Conservation (phyloP, 202 grass and related monocot genomes). For the Bolboschoenoplectus hybrid region DNA sequence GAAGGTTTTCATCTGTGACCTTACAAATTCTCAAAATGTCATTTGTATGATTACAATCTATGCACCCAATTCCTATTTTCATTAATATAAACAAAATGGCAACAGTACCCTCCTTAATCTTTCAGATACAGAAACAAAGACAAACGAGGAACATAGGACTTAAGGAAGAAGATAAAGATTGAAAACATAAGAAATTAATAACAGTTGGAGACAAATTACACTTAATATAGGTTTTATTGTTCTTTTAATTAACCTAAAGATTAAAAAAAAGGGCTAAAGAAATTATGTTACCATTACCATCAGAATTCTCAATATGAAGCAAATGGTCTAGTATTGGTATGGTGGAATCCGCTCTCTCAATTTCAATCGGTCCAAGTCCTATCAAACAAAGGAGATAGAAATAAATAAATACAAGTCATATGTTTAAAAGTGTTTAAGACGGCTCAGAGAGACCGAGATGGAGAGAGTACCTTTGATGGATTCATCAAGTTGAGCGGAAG, state of each 20-base stretch:
- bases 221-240: constrained; percentile 18
- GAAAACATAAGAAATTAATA: constrained; percentile 10
- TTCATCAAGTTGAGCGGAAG: constrained; percentile 28
- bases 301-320: constrained; percentile 13
- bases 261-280: constrained; percentile 12
- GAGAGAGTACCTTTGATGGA: constrained; percentile 9
- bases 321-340: constrained; percentile 28
- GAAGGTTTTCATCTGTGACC: neutral
- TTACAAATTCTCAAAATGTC: constrained; percentile 18
- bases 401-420: constrained; percentile 10
- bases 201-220: neutral
- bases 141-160: neutral
- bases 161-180: neutral
- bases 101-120: neutral
- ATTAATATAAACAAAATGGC: neutral
- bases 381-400: constrained; percentile 22
- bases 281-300: constrained; percentile 19
- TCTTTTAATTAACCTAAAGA: neutral
- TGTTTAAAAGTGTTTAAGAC: neutral
- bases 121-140: neutral
- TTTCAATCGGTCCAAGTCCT: constrained; percentile 17
- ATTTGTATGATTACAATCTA: neutral
- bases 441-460: neutral
- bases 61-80: neutral
- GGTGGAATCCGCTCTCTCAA: constrained; percentile 5